Conservation (phyloP, 495 filamentous ascomycete species). For the Cudoniella acicularis region DNA sequence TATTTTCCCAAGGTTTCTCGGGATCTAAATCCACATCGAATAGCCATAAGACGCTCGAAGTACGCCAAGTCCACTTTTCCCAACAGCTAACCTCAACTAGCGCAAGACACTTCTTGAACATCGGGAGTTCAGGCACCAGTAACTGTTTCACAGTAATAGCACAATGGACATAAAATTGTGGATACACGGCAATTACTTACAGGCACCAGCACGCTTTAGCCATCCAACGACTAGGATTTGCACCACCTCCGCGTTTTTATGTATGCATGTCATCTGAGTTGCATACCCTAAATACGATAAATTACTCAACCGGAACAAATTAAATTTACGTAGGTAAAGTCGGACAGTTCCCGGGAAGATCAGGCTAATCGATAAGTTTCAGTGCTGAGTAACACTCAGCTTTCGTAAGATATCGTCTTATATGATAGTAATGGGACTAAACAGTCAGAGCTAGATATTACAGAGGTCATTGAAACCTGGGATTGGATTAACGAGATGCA, state of each 20-base stretch:
- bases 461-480: neutral
- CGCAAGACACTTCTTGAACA: neutral
- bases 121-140: neutral
- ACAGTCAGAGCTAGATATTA: too few species aligned
- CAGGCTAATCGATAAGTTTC: neutral
- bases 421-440: too few species aligned
- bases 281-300: neutral
- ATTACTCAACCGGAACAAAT: neutral
- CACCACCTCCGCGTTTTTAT: neutral
- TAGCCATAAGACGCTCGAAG: too few species aligned
- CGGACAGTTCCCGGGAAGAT: neutral
- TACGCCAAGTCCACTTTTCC: neutral
- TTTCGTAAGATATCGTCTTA: too few species aligned
- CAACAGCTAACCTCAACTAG: neutral
- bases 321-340: neutral
- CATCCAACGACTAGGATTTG: neutral
- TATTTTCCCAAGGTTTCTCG: neutral
- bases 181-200: neutral
- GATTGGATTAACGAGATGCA: neutral
- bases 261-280: neutral
- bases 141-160: neutral
- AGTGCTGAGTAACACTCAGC: neutral
- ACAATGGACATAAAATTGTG: neutral
- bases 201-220: conserved; percentile 1
- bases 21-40: too few species aligned